Conservation (phyloP, 768 basidiomycete genomes). For the Obba rivulosa region DNA sequence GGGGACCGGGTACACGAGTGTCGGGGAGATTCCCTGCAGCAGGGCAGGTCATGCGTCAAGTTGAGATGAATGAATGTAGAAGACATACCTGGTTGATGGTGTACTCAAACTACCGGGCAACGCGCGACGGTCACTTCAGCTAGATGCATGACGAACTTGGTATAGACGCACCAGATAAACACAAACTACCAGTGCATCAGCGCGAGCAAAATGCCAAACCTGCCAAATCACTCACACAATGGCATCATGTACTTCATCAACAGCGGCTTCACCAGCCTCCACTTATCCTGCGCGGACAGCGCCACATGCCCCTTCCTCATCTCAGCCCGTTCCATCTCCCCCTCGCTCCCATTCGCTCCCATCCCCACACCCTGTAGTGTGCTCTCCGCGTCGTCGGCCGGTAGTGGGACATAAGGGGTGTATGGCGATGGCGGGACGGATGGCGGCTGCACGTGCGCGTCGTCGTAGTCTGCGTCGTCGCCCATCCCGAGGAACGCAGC, state of each 20-base stretch:
- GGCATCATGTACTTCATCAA: constrained; percentile 88
- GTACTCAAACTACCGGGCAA: constrained; percentile 68
- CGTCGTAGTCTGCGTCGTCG: constrained; percentile 2
- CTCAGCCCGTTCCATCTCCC: constrained; percentile 12
- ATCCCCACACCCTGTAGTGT: too few species aligned
- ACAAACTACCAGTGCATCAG: constrained; percentile 35
- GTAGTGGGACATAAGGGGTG: constrained; percentile 23
- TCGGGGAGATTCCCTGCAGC: constrained; percentile 78
- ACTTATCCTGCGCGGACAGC: constrained; percentile 71
- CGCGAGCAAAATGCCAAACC: neutral
- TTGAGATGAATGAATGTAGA: neutral
- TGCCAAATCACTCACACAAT: constrained; percentile 53
- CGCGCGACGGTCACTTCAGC: constrained; percentile 28
- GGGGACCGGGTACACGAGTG: constrained; percentile 84
- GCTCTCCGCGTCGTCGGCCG: constrained; percentile 22
- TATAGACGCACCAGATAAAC: constrained; percentile 52
- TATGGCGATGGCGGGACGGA: constrained; percentile 25
- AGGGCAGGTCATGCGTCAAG: constrained; percentile 1
- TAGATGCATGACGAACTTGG: too few species aligned
- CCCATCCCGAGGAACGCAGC: constrained; percentile 25
- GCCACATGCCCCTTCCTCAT: constrained; percentile 35
- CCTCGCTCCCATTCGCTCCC: constrained; percentile 13
- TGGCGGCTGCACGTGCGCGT: constrained; percentile 2
- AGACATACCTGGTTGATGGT: constrained; percentile 78
- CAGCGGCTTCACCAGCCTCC: constrained; percentile 75